Conservation (phyloP, 163 green algal genomes). For the Chlamydomonas reinhardtii region DNA sequence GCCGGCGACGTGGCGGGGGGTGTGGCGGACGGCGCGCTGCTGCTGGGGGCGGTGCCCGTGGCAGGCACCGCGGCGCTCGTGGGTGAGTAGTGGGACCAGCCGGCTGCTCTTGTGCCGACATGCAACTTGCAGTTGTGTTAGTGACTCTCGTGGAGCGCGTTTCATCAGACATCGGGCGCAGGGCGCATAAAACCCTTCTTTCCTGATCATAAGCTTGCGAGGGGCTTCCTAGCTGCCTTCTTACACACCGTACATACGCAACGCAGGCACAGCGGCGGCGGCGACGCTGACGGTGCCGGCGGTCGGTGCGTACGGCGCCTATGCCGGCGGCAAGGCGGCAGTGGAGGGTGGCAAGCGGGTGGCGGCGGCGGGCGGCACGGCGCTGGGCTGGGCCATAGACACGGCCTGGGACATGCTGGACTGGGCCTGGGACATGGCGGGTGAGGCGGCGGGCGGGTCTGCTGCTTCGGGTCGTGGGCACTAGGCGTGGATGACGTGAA, state of each 20-base stretch:
- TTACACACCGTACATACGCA: not conserved
- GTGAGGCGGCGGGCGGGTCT: too few species aligned
- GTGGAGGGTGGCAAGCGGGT: not conserved
- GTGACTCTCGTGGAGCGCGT: too few species aligned
- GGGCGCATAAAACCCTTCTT: too few species aligned
- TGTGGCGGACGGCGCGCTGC: constrained; percentile 19
- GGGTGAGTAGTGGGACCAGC: too few species aligned
- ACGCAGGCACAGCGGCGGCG: constrained; percentile 21
- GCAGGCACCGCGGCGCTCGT: constrained; percentile 6
- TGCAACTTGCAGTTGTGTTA: too few species aligned
- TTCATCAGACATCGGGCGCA: too few species aligned
- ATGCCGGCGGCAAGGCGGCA: constrained; percentile 11
- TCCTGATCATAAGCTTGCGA: too few species aligned
- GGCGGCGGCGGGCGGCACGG: not conserved
- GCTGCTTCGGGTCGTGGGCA: too few species aligned
- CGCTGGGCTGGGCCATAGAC: not conserved
- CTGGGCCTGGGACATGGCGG: not conserved
- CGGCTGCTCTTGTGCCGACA: too few species aligned
- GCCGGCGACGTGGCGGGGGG: constrained; percentile 33
- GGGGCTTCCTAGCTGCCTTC: too few species aligned
- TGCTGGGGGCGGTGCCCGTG: constrained; percentile 43
- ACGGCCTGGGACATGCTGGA: not conserved
- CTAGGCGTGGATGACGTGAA: too few species aligned
- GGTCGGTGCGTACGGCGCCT: constrained; percentile 25
- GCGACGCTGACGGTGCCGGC: not conserved